Base-by-base conservation (phyloP, 305 asterid genomes). In the Withania somnifera region DNA sequence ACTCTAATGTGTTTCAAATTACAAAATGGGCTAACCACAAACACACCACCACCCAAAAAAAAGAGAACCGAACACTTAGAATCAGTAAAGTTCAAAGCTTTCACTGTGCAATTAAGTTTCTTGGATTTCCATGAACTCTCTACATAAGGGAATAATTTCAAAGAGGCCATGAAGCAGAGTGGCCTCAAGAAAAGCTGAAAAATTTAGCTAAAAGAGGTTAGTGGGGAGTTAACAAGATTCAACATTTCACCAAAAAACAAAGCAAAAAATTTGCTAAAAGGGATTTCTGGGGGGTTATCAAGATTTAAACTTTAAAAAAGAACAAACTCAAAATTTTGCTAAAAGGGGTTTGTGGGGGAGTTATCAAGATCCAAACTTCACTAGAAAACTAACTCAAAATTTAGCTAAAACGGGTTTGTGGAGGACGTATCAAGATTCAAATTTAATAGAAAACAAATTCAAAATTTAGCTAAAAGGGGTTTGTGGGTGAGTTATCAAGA, bases 81-180 rank as follows among this genome's bases (percentile, higher is more conserved):
- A 36, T 78, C 85, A 8, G 85, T 71, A 40, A 90, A 85, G 68
- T 80, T 83, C 71, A 80, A 67, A 57, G 90, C 85, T 81, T 84
- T 89, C 1, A 82, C 81, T 82, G 73, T 81, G 53, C 64, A 84
- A 77, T 15, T 81, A 6, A 52, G 86, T 50, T 86, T 90, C 77
- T 78, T 91, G 84, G 88, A 77, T 26, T 91, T 95, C 68, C 40
- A 86, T 58, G 88, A 88, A 83, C 66, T 88, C 66, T 83, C 95
- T 22, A 91, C 58, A 82, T 87, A 86, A 64, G 88, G 56, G 40
- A 87, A 57, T 34, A 90, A 88, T 82, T 88, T 92, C 79, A 92
- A 87, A 85, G 94, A 88, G 88, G 97, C 91, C 98, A 91, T 92
- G 73, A 56, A 83, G 26, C 24, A 50, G 75, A 54, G 6, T 76